Conservation (phyloP, 208 protist genomes). For the Crithidia mellificae region DNA sequence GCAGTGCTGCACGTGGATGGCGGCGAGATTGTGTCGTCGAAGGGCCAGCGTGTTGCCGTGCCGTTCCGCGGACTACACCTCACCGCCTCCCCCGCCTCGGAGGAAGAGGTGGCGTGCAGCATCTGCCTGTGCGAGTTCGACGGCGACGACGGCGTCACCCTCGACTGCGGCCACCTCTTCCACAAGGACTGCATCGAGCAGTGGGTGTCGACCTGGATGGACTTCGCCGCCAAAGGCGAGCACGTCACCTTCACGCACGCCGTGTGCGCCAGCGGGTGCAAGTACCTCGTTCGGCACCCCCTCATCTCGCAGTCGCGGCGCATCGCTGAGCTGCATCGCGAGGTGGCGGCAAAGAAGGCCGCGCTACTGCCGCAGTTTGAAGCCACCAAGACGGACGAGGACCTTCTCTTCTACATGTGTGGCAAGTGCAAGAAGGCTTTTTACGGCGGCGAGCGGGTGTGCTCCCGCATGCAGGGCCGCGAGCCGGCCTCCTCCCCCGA, state of each 20-base stretch:
- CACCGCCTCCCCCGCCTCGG: conserved; percentile 16
- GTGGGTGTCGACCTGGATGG: conserved; percentile 69
- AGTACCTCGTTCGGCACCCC: conserved; percentile 68
- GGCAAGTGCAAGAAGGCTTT: conserved; percentile 62
- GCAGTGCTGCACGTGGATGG: conserved; percentile 18
- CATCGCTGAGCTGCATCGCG: conserved; percentile 43
- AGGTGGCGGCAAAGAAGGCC: conserved; percentile 32
- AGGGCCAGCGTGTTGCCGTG: conserved; percentile 2
- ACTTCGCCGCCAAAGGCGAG: conserved; percentile 67
- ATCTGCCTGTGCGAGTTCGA: conserved; percentile 87
- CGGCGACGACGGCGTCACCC: conserved; percentile 60
- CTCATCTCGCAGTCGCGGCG: conserved; percentile 41
- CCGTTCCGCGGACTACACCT: conserved; percentile 13
- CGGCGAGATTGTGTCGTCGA: conserved; percentile 17
- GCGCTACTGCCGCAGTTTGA: conserved; percentile 31
- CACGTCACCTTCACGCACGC: conserved; percentile 86
- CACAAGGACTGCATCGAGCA: conserved; percentile 78
- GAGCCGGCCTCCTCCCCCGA: conserved; percentile 63
- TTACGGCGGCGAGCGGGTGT: conserved; percentile 77
- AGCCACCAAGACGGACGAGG: conserved; percentile 56
- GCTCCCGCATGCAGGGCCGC: conserved; percentile 61
- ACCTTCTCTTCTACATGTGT: conserved; percentile 84
- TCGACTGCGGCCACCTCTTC: conserved; percentile 87
- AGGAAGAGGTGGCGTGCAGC: conserved; percentile 55
- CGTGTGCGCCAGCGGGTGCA: conserved; percentile 83